Evolutionary conservation across 73 alveolate species (phyloP).

Genomic region (Diophrys appendiculata): DNA sequence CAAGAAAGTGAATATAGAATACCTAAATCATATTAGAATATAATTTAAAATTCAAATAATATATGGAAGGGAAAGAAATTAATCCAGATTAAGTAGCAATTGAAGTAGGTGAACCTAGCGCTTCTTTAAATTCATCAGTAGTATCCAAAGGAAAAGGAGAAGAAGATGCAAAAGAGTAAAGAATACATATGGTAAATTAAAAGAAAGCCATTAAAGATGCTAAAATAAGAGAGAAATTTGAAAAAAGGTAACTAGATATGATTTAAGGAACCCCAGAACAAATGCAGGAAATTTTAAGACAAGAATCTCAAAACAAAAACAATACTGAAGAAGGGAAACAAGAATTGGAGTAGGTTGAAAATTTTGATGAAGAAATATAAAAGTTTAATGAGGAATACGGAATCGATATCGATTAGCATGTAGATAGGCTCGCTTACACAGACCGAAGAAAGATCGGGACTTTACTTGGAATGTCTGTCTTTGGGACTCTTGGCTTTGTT

Average conservation of each 20-base stretch:
- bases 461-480: slow-evolving; percentile 24
- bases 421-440: background rate
- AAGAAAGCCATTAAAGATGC: too few relatives aligned
- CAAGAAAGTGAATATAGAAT: background rate
- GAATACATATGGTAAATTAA: too few relatives aligned
- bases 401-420: background rate
- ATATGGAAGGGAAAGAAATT: background rate
- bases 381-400: background rate
- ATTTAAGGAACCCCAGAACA: too few relatives aligned
- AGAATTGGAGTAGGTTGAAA: background rate
- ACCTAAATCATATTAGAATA: background rate
- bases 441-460: slow-evolving; percentile 10
- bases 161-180: too few relatives aligned
- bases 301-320: background rate
- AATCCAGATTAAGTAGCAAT: too few relatives aligned
- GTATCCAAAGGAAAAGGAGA: too few relatives aligned
- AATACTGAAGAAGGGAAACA: background rate
- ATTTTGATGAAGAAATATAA: background rate
- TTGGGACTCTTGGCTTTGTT: slow-evolving; percentile 35
- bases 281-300: too few relatives aligned
- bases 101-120: too few relatives aligned
- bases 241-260: too few relatives aligned
- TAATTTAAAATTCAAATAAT: background rate
- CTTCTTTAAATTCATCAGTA: too few relatives aligned
- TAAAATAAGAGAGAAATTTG: background rate